Evolutionary conservation across 1,284 basidiomycete species (phyloP), one percentile per base, ranked within the genome.

Genomic region (Trametes hirsuta): DNA sequence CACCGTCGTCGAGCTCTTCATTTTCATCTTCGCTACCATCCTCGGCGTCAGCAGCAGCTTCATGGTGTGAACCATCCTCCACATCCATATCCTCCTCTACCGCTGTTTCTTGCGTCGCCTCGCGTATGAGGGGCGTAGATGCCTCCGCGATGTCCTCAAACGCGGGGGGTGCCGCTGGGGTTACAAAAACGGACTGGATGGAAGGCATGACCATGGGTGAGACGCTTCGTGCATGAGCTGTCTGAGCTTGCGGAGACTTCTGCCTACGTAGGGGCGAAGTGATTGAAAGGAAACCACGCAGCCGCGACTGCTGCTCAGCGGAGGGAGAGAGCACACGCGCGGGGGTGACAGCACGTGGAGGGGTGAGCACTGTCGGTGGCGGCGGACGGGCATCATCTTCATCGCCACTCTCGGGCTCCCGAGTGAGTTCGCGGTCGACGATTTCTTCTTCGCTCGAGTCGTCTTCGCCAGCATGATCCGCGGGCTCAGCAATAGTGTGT

Each of bases 1-100:
- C 76, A 8, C 74, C 72, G n/a, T 76, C 73, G 39, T 76, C 81
- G 36, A 78, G 71, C 44, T 81, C 79, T 8, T 69, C 80, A 37
- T 75, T 73, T 42, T 81, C 80, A 18, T 69, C 67, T 9, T 58
- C 55, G 35, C 68, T 66, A 11, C 59, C 64, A 12, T 76, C 71
- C 9, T 75, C 77, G 12, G 54, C 67, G 11, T 72, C 71, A 4
- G 68, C 76, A 14, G 75, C 76, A 18, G 70, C 64, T 6, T 49
- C 64, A 6, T 53, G 55, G 1, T 36, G 41, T 10, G 37, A 3
- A 4, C 21, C 47, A 5, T 39, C 61, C 30, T 55, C 58, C 36
- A 64, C 62, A 2, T 65, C 56, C 53, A 61, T 61, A 24, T 42
- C 15, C 11, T 34, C 51, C 34, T 49, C 54, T 15, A 60, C 53